Evolutionary conservation across 768 basidiomycete genomes (phyloP).

Genomic region (Lentinus tigrinus): DNA sequence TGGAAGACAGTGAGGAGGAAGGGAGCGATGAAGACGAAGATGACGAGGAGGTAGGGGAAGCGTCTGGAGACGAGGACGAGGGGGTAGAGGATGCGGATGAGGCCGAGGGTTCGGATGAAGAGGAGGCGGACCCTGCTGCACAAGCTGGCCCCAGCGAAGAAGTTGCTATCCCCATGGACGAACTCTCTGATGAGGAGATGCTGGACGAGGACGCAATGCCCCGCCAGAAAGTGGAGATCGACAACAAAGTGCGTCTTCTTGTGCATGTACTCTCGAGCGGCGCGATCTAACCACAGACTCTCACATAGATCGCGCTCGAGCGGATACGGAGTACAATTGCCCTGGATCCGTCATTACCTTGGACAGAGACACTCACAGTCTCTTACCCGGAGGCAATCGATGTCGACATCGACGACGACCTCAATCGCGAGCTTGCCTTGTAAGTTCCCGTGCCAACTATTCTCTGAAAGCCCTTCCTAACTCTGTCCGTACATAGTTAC

Average conservation of each 20-base stretch:
- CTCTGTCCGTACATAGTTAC: constrained; percentile 55
- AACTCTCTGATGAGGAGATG: constrained; percentile 52
- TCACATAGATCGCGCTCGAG: constrained; percentile 64
- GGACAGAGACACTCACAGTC: constrained; percentile 80
- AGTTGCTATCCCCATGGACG: constrained; percentile 59
- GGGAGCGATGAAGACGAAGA: constrained; percentile 26
- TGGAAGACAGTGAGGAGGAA: constrained; percentile 35
- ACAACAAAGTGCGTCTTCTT: constrained; percentile 65
- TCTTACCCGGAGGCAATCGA: constrained; percentile 72
- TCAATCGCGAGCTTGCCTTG: constrained; percentile 96
- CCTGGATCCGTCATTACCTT: constrained; percentile 70
- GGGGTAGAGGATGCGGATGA: constrained; percentile 33
- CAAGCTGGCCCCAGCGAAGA: constrained; percentile 28
- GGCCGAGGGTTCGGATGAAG: constrained; percentile 32
- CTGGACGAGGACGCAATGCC: constrained; percentile 82
- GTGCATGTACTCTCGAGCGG: not conserved
- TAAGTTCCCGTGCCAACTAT: constrained; percentile 41
- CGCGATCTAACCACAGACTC: not conserved
- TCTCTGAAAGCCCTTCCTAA: not conserved
- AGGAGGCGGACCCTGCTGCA: constrained; percentile 29
- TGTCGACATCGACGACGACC: constrained; percentile 81
- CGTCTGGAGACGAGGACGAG: constrained; percentile 29
- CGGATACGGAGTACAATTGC: constrained; percentile 79
- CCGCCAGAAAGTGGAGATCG: constrained; percentile 77
- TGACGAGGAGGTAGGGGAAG: constrained; percentile 28